Evolutionary conservation across 495 filamentous ascomycete genomes (phyloP).

Genomic region (Gamarada debralockiae): DNA sequence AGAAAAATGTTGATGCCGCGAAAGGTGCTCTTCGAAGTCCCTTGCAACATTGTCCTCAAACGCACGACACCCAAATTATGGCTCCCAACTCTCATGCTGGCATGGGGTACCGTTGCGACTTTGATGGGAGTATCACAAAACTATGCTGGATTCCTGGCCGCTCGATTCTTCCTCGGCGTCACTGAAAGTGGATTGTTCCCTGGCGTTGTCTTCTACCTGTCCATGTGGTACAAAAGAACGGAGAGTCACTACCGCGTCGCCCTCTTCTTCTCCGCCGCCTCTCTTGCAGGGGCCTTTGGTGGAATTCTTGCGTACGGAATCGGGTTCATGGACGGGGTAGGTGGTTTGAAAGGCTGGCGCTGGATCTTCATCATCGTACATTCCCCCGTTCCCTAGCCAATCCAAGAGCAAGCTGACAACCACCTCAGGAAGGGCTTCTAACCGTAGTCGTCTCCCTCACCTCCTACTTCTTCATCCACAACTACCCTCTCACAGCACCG

Average conservation of each 20-base stretch:
- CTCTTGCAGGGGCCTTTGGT: slow-evolving; percentile 75
- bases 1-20: slow-evolving; percentile 25
- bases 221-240: slow-evolving; percentile 77
- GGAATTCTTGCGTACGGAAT: slow-evolving; percentile 69
- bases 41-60: slow-evolving; percentile 72
- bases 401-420: slow-evolving; percentile 8
- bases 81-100: slow-evolving; percentile 43
- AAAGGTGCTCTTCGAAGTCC: slow-evolving; percentile 40
- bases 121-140: slow-evolving; percentile 67
- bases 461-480: slow-evolving; percentile 68
- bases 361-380: slow-evolving; percentile 80
- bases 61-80: slow-evolving; percentile 52
- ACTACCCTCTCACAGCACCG: slow-evolving; percentile 65
- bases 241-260: slow-evolving; percentile 71
- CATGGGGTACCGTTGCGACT: slow-evolving; percentile 65
- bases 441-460: slow-evolving; percentile 58
- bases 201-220: slow-evolving; percentile 78
- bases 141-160: slow-evolving; percentile 57
- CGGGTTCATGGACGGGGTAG: slow-evolving; percentile 58
- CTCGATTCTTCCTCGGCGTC: slow-evolving; percentile 58
- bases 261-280: slow-evolving; percentile 71
- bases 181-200: slow-evolving; percentile 61
- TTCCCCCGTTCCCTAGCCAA: background rate
- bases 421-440: slow-evolving; percentile 58
- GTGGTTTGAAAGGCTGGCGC: slow-evolving; percentile 66